Conservation (phyloP, 208 protist genomes). For the Wallacemonas sp. region DNA sequence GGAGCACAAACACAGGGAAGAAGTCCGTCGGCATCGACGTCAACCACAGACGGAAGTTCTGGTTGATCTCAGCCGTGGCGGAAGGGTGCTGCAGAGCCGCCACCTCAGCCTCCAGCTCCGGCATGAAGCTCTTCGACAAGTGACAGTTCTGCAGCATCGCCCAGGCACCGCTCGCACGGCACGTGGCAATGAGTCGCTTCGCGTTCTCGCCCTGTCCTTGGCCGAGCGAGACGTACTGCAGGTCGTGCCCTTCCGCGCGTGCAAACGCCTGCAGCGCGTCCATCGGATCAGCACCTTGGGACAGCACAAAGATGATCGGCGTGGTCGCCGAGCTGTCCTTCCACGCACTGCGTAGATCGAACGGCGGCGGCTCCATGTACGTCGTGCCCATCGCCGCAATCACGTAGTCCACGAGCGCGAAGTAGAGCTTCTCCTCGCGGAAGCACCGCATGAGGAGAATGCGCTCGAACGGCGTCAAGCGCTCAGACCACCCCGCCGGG, state of each 20-base stretch:
- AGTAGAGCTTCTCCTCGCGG: constrained; percentile 95
- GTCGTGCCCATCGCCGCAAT: constrained; percentile 82
- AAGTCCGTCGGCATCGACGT: constrained; percentile 97
- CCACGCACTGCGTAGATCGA: constrained; percentile 89
- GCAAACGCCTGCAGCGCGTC: constrained; percentile 92
- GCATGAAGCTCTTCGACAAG: constrained; percentile 96
- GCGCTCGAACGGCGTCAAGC: constrained; percentile 88
- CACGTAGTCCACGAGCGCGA: constrained; percentile 91
- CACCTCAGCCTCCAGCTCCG: constrained; percentile 93
- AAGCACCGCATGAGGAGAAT: constrained; percentile 94
- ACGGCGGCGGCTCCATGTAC: constrained; percentile 94
- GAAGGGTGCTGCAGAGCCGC: constrained; percentile 57
- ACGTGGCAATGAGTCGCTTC: constrained; percentile 92
- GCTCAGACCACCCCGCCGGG: constrained; percentile 57
- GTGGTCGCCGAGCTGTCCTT: constrained; percentile 83
- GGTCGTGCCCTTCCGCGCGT: constrained; percentile 51
- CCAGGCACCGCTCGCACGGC: constrained; percentile 91
- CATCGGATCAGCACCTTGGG: constrained; percentile 96
- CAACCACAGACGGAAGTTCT: constrained; percentile 96
- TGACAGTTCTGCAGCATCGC: constrained; percentile 98
- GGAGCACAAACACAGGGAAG: constrained; percentile 98
- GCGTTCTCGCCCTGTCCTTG: constrained; percentile 97
- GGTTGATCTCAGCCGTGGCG: constrained; percentile 52
- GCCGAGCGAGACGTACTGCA: constrained; percentile 96
- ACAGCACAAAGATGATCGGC: constrained; percentile 98